Base-by-base conservation (phyloP, 768 basidiomycete species). In the Boletus reticulatus region DNA sequence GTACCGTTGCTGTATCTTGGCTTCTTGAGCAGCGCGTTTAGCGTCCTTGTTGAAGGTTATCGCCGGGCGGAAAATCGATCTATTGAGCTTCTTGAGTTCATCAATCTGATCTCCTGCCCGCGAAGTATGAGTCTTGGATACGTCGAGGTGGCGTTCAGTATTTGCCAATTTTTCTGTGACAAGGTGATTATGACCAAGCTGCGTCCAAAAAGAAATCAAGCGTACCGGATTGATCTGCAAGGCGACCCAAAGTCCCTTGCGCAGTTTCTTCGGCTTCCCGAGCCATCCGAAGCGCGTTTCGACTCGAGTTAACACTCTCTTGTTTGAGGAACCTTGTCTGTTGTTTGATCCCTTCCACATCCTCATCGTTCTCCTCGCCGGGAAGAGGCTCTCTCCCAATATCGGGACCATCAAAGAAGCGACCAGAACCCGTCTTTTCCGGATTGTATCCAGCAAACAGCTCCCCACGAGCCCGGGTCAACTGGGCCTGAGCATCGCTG, bases 231-330 rank as follows among this genome's bases (percentile, higher is more conserved):
- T 99, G 96, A 63, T 92, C 87, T 11, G 91, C 95, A 9, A 99
- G 80, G 66, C 84, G 89, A 53, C 70, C 75, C 19, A 99, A 67
- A 6, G 96, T 99, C 55, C 85, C 87, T 43, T 89, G 77, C 34
- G 91, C 96, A 12, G 94, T 96, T 72, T 99, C 96, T 72, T 98
- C 96, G 0, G 96, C 94, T 72, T 98, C 94, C n/a, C 88, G 80
- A 38, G 95, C 96, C 68, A 98, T 80, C 42, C 94, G 82, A 49
- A 99, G 79, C 13, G 96, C 96, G 73, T 98, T 98, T 63, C 95
- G 78, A 1, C 94, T 90, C 16, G 90, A 89, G 52, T 84, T 86
- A 45, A 95, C 87, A 67, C 86, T 89, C 64, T 98, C 95, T 73
- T 98, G 94, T 75, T 99, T 98, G 58, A 89, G 69, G 65, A 83